These are phyloP conservation scores for Sclerotinia borealis DNA, from an alignment of 2,329 filamentous ascomycete genomes.

Conservation along the genomic window DNA sequence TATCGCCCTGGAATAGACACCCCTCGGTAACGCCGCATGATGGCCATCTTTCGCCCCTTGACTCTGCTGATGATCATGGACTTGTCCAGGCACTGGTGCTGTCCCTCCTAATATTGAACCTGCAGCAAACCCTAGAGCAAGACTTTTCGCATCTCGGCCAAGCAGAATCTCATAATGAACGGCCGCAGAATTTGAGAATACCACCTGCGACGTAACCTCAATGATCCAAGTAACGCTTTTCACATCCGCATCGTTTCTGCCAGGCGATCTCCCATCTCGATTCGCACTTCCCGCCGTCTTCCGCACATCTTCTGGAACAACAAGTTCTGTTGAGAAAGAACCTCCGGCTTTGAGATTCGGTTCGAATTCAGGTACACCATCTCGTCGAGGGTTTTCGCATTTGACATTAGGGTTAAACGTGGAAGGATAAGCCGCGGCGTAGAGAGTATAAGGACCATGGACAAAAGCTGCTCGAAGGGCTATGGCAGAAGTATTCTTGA, in stretches of 20 bases:
- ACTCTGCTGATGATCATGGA: constrained; percentile 70
- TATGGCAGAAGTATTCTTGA: constrained; percentile 88
- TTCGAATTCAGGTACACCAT: constrained; percentile 85
- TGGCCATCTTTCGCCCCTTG: constrained; percentile 49
- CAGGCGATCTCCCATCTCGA: constrained; percentile 37
- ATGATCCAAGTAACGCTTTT: constrained; percentile 77
- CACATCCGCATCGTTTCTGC: constrained; percentile 37
- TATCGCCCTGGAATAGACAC: constrained; percentile 79
- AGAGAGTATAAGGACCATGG: constrained; percentile 89
- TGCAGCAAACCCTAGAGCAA: constrained; percentile 53
- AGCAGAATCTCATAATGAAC: constrained; percentile 85
- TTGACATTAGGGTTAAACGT: constrained; percentile 78
- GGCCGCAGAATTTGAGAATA: constrained; percentile 84
- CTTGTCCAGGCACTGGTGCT: constrained; percentile 51
- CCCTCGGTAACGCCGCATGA: constrained; percentile 59
- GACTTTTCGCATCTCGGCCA: constrained; percentile 76
- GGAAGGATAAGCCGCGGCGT: constrained; percentile 77
- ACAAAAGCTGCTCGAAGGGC: constrained; percentile 91
- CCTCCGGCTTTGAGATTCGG: constrained; percentile 94
- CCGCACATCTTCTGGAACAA: constrained; percentile 72
- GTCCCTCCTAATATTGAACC: constrained; percentile 38
- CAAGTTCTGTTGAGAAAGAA: constrained; percentile 72
- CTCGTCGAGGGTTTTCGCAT: constrained; percentile 59
- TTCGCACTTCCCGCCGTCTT: constrained; percentile 49
- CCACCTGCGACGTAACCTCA: constrained; percentile 85